Conservation (phyloP, 176 grass and related monocot species). For the Juncus inflexus region DNA sequence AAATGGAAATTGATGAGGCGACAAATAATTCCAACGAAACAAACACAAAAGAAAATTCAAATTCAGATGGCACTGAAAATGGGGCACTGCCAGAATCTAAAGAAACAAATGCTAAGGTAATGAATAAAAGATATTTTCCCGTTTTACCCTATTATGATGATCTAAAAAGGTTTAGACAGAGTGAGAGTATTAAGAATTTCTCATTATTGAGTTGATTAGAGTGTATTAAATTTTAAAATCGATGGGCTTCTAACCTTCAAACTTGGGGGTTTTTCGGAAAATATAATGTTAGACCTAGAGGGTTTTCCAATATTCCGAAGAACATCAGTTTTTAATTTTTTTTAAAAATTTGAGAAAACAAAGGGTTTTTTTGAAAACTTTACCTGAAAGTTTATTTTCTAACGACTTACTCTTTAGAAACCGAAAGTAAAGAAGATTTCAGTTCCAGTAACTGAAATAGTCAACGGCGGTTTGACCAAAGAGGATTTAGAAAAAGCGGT, state of each 20-base stretch:
- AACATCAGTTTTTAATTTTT: not conserved
- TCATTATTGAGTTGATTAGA: too few relatives aligned
- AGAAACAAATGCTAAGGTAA: constrained; percentile 44
- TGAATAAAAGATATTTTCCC: constrained; percentile 10
- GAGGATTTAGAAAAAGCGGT: constrained; percentile 61
- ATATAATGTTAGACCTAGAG: too few relatives aligned
- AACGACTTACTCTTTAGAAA: constrained; percentile 26
- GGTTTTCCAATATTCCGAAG: too few relatives aligned
- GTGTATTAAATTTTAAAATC: too few relatives aligned
- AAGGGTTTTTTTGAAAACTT: not conserved
- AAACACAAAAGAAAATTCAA: constrained; percentile 20
- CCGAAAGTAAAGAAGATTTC: constrained; percentile 54
- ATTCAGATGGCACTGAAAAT: constrained; percentile 34
- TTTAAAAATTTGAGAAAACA: not conserved
- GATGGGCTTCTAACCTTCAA: too few relatives aligned
- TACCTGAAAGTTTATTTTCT: not conserved
- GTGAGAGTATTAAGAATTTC: too few relatives aligned
- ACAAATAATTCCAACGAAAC: constrained; percentile 40
- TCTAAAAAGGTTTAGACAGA: not conserved
- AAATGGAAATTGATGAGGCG: constrained; percentile 70
- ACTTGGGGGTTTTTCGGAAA: too few relatives aligned
- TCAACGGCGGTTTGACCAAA: constrained; percentile 57
- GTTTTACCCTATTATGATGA: not conserved
- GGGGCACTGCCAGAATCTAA: constrained; percentile 34
- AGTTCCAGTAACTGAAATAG: constrained; percentile 53